Evolutionary conservation across 805 yeast species (phyloP), one percentile per base, ranked within the genome.

Genomic region (Schwanniomyces pseudopolymorphus): DNA sequence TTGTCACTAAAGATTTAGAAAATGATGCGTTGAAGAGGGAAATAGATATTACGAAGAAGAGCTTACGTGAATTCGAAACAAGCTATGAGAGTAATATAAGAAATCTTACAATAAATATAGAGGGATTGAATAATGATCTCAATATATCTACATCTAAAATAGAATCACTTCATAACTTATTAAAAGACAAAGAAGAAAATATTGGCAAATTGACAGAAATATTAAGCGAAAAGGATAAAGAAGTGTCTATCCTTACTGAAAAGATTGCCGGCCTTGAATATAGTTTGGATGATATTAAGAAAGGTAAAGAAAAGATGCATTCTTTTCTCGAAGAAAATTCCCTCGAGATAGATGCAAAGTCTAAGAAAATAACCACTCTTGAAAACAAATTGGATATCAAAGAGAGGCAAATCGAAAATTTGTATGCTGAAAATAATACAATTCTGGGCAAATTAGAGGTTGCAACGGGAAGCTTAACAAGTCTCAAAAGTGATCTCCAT

Each of bases 1-100:
- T 55, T 5, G 59, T 58, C 7, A 54, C 50, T 17, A 60, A 59
- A 43, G 69, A 64, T 47, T 46, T 45, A 20, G 55, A 53, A 40
- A 52, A 61, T 33, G 44, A 52, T 24, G 27, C 31, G 21, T 42
- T 54, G 28, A 47, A 45, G 25, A 19, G 39, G 9, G 16, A 36
- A 36, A 20, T 36, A 13, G 10, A 24, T n/a, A 24, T 24, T 8
- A 31, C 41, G 17, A 33, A 41, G 25, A n/a, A 25, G 7, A 33
- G 19, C 8, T 42, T 45, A 24, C 20, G 24, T n/a, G 39, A 45
- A 5, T 14, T n/a, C 6, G 14, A 20, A 9, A 11, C 14, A 20
- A 36, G 10, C 9, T 20, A 25, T 25, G 20, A 39, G 3, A 24
- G 7, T 14, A n/a, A 31, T 7, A 7, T 31, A 31, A 31, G 16